Conservation (phyloP, 1,284 basidiomycete species). For the Ustilago bromivora region DNA sequence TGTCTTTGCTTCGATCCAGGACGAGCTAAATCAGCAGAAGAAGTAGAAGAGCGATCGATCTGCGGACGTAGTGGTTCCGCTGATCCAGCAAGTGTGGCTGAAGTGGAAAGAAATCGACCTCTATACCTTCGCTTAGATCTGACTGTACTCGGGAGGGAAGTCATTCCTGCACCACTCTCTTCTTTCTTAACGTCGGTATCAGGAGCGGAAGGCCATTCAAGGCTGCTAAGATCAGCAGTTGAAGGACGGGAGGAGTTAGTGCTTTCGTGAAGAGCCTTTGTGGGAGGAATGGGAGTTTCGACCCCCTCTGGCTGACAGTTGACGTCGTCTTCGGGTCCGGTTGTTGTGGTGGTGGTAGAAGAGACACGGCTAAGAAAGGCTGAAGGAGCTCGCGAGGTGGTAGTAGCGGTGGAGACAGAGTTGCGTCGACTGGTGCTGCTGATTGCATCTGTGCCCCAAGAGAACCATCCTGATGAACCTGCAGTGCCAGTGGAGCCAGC, state of each 20-base stretch:
- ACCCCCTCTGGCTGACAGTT: constrained; percentile 31
- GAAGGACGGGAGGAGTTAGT: constrained; percentile 2
- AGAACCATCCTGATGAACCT: constrained; percentile 16
- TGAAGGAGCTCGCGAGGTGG: background rate
- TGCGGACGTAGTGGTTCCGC: constrained; percentile 19
- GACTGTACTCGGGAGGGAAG: background rate
- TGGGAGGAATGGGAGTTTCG: background rate
- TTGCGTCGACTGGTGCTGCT: constrained; percentile 8
- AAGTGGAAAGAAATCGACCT: constrained; percentile 17
- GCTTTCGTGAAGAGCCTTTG: background rate
- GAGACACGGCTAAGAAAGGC: background rate
- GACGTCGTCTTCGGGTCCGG: constrained; percentile 14
- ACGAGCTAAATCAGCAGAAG: constrained; percentile 4
- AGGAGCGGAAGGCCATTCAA: constrained; percentile 7
- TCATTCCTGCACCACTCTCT: background rate
- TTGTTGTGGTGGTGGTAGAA: background rate
- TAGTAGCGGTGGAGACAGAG: constrained; percentile 5
- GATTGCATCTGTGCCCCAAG: constrained; percentile 12
- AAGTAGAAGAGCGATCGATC: constrained; percentile 14
- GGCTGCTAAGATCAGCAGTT: background rate
- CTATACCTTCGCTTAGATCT: constrained; percentile 14
- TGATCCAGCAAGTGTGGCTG: constrained; percentile 14
- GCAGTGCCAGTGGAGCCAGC: constrained; percentile 9
- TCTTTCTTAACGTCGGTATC: background rate
- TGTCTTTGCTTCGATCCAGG: background rate